These are phyloP conservation scores for Tilletia setariae DNA, from an alignment of 1,284 basidiomycete species.

Conservation along the genomic window DNA sequence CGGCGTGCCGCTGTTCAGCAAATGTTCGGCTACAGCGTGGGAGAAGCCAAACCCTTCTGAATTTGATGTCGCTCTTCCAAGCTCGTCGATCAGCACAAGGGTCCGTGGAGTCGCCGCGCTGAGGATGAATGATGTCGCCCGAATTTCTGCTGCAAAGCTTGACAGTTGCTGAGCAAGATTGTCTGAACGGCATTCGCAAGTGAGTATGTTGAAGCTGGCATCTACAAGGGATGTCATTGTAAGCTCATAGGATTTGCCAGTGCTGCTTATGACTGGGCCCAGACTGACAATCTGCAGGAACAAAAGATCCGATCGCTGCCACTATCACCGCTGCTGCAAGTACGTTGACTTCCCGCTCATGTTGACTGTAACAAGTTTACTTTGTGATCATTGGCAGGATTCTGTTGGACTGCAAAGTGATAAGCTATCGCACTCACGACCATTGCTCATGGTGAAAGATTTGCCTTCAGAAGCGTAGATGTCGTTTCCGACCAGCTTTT, in stretches of 20 bases:
- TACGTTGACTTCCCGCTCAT: slow-evolving; percentile 82
- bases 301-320: slow-evolving; percentile 78
- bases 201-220: slow-evolving; percentile 63
- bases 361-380: slow-evolving; percentile 59
- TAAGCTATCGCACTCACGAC: slow-evolving; percentile 17
- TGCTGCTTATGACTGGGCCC: slow-evolving; percentile 43
- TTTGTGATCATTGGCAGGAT: slow-evolving; percentile 63
- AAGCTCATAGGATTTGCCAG: background rate
- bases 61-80: slow-evolving; percentile 80
- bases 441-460: slow-evolving; percentile 58
- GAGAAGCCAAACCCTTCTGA: slow-evolving; percentile 82
- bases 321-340: slow-evolving; percentile 79
- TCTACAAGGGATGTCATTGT: slow-evolving; percentile 17
- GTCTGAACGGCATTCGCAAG: slow-evolving; percentile 86
- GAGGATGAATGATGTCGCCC: slow-evolving; percentile 58
- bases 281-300: slow-evolving; percentile 84
- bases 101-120: slow-evolving; percentile 60
- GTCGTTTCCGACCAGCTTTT: slow-evolving; percentile 39
- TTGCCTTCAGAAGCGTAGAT: slow-evolving; percentile 53
- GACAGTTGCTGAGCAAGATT: slow-evolving; percentile 57
- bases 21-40: slow-evolving; percentile 83
- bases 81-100: slow-evolving; percentile 82
- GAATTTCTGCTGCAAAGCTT: slow-evolving; percentile 41
- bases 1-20: slow-evolving; percentile 69
- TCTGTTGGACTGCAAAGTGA: too few species aligned